These are phyloP conservation scores for Pleurotus citrinopileatus DNA, from an alignment of 768 basidiomycete species.

Conservation along the genomic window DNA sequence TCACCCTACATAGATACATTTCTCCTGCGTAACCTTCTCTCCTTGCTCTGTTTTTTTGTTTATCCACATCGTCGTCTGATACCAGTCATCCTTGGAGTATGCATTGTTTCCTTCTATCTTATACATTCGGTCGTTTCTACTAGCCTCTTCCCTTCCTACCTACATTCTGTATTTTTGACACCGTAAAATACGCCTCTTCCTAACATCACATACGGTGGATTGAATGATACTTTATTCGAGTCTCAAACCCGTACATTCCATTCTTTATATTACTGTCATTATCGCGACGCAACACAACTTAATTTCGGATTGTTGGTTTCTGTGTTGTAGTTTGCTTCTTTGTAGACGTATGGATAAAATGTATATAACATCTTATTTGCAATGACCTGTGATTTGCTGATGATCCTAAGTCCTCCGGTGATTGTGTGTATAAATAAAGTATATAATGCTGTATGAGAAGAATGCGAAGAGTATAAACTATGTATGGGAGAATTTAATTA, in stretches of 20 bases:
- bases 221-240: background rate
- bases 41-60: background rate
- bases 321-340: slow-evolving; percentile 9
- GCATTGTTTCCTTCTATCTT: background rate
- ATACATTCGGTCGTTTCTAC: slow-evolving; percentile 1
- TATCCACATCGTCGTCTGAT: background rate
- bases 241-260: background rate
- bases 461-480: slow-evolving; percentile 1
- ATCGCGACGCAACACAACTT: background rate
- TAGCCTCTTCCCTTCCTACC: background rate
- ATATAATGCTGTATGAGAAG: background rate
- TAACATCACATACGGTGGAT: background rate
- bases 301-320: background rate
- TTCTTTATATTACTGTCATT: slow-evolving; percentile 3
- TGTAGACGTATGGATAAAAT: slow-evolving; percentile 8
- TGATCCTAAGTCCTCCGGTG: background rate
- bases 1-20: background rate
- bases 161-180: slow-evolving; percentile 4
- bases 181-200: slow-evolving; percentile 3
- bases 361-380: slow-evolving; percentile 2
- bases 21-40: background rate
- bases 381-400: background rate
- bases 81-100: slow-evolving; percentile 7
- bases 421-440: slow-evolving; percentile 1
- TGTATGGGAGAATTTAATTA: no score